Base-by-base conservation (phyloP, 345 rosid species). In the Erysimum cheiranthoides region DNA sequence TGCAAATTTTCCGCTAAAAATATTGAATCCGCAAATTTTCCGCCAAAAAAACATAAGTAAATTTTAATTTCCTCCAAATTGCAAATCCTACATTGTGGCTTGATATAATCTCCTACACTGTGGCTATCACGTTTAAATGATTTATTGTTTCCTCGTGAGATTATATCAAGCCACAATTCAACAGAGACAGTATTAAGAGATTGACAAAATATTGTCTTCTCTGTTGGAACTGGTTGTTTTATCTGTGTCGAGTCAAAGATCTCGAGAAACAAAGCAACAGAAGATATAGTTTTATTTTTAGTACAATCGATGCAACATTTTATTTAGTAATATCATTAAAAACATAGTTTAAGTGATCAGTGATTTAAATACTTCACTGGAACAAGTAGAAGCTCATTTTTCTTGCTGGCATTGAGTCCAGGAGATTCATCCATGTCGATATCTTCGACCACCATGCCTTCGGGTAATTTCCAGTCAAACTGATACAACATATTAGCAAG, bases 391-490 rank as follows among this genome's bases (percentile, higher is more conserved):
- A 84, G 80, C 64, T 76, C 68, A 1, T 30, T 59, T 65, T 60
- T 84, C 52, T 74, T 79, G 51, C 52, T 35, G 6, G 78, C 64
- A 3, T 73, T 61, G 16, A 82, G 51, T 3, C 83, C 84, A 28
- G 80, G 60, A 35, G 73, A 59, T 66, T 85, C 86, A 11, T 51
- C 84, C 82, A 84, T 81, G 45, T 73, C 74, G 2, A 82, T 25
- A 13, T 81, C 83, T 68, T 70, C 68, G 3, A 39, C 60, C 36
- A 5, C 46, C 82, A 68, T 74, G 10, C 70, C 77, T 8, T 63
- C 8, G 4, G 88, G 88, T 32, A 86, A 25, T 8, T 71, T 52
- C 90, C 90, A 84, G 11, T 84, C 68, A 52, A 86, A 86, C 27
- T 53, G 38, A 30, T 80, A 78, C 65, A 82, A 43, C 46, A 85